These are phyloP conservation scores for Geotrichum phurueaensis DNA, from an alignment of 1,139 yeast genomes.

Conservation along the genomic window DNA sequence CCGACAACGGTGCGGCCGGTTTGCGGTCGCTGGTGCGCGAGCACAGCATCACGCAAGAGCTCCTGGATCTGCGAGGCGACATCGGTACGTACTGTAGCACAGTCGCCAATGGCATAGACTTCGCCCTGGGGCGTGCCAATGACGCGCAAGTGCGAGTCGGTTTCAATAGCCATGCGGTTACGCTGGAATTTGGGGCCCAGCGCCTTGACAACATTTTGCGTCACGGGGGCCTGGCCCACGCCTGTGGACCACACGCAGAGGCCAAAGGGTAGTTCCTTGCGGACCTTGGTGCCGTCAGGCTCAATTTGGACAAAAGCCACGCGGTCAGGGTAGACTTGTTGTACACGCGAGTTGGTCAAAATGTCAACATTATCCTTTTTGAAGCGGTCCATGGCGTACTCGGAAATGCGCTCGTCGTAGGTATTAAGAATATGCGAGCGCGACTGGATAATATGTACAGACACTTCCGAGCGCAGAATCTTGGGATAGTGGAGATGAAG, in stretches of 20 bases:
- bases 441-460: slow-evolving; percentile 60
- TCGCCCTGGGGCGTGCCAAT: slow-evolving; percentile 57
- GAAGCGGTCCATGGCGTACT: slow-evolving; percentile 56
- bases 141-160: slow-evolving; percentile 59
- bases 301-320: slow-evolving; percentile 48
- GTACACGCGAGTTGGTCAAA: slow-evolving; percentile 54
- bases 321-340: slow-evolving; percentile 47
- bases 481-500: slow-evolving; percentile 49
- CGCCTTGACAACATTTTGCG: slow-evolving; percentile 43
- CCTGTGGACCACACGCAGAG: slow-evolving; percentile 66
- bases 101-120: slow-evolving; percentile 64
- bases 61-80: slow-evolving; percentile 44
- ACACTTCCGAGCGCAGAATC: slow-evolving; percentile 51
- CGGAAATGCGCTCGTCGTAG: slow-evolving; percentile 54
- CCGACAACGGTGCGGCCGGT: slow-evolving; percentile 21
- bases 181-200: slow-evolving; percentile 43
- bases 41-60: slow-evolving; percentile 26
- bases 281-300: slow-evolving; percentile 38
- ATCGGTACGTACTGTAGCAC: slow-evolving; percentile 51
- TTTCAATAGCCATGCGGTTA: slow-evolving; percentile 57
- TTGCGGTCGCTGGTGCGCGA: slow-evolving; percentile 11
- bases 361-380: slow-evolving; percentile 53
- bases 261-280: slow-evolving; percentile 52
- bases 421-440: slow-evolving; percentile 59
- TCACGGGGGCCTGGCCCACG: slow-evolving; percentile 53